Percentiles rank a stretch among this genome's conserved stretches.
Conservation (phyloP, 2,329 filamentous ascomycete genomes). For the Alternaria sp. region DNA sequence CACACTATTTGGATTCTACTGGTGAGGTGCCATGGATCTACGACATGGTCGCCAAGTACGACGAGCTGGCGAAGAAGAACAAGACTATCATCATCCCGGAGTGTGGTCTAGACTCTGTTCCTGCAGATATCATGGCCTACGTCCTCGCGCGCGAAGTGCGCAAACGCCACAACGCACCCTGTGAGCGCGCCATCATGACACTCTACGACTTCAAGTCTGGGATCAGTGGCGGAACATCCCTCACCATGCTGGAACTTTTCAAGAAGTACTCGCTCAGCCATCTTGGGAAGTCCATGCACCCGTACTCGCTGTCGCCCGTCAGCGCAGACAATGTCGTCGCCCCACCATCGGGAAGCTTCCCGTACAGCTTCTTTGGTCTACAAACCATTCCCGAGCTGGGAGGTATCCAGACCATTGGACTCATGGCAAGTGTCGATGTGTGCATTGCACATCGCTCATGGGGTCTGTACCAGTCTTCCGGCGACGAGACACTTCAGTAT, state of each 20-base stretch:
- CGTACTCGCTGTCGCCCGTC: constrained; percentile 62
- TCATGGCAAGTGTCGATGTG: constrained; percentile 62
- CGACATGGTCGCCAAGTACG: constrained; percentile 68
- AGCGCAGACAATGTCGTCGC: constrained; percentile 50
- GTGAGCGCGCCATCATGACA: constrained; percentile 61
- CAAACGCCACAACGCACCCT: constrained; percentile 59
- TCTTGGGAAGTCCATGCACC: constrained; percentile 58
- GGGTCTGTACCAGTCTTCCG: constrained; percentile 57
- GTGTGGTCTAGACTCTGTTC: constrained; percentile 68
- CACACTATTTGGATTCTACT: constrained; percentile 73
- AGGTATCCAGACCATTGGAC: constrained; percentile 65
- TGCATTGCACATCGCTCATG: constrained; percentile 68
- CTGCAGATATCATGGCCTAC: constrained; percentile 65
- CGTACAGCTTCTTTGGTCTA: constrained; percentile 60
- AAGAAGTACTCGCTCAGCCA: constrained; percentile 59
- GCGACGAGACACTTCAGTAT: constrained; percentile 55
- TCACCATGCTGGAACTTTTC: constrained; percentile 69
- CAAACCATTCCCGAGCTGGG: constrained; percentile 65
- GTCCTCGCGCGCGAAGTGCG: constrained; percentile 64
- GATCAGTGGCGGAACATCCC: constrained; percentile 66
- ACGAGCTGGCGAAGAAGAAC: constrained; percentile 66
- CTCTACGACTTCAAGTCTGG: constrained; percentile 62
- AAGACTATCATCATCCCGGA: constrained; percentile 69
- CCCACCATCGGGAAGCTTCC: constrained; percentile 47
- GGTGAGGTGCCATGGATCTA: constrained; percentile 71